A percentile compares a stretch with the other conserved stretches of the same genome.
Conservation (phyloP, 306 rosid species). For the Vigna nakashimae region DNA sequence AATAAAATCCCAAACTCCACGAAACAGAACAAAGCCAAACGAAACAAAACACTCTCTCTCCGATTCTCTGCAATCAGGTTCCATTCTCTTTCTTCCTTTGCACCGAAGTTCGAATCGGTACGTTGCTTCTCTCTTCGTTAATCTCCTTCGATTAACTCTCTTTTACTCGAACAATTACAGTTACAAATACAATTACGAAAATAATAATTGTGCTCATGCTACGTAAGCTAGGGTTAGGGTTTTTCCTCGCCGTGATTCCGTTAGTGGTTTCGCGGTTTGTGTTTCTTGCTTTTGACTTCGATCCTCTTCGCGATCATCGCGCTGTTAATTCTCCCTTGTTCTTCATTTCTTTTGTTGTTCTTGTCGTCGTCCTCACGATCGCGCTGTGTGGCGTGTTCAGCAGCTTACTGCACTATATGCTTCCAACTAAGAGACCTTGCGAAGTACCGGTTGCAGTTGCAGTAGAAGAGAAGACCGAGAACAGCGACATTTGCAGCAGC, state of each 20-base stretch:
- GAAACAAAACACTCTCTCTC: conserved; percentile 10
- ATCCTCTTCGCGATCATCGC: neutral
- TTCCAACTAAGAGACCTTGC: conserved; percentile 88
- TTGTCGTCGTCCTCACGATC: conserved; percentile 47
- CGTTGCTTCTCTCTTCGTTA: conserved; percentile 39
- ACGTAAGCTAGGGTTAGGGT: conserved; percentile 60
- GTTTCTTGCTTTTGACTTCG: conserved; percentile 24
- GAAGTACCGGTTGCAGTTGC: conserved; percentile 78
- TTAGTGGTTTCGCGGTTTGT: conserved; percentile 46
- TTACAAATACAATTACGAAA: neutral
- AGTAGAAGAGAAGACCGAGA: conserved; percentile 51
- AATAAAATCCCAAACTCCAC: conserved; percentile 14
- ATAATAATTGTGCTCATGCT: neutral
- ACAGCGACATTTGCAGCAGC: neutral
- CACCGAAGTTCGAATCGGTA: conserved; percentile 55
- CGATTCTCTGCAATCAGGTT: neutral
- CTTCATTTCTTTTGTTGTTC: conserved; percentile 42
- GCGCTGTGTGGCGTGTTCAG: conserved; percentile 58
- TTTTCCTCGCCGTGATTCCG: conserved; percentile 32
- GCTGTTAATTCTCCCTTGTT: conserved; percentile 7
- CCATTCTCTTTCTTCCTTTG: conserved; percentile 26
- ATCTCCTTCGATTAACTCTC: conserved; percentile 28
- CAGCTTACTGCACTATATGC: conserved; percentile 91
- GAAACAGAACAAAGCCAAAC: neutral
- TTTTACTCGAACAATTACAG: neutral